Percentiles rank a stretch among this genome's conserved stretches.
These are phyloP conservation scores for Lactuca sativa DNA, from an alignment of 129 eudicot genomes.

Conservation along the genomic window DNA sequence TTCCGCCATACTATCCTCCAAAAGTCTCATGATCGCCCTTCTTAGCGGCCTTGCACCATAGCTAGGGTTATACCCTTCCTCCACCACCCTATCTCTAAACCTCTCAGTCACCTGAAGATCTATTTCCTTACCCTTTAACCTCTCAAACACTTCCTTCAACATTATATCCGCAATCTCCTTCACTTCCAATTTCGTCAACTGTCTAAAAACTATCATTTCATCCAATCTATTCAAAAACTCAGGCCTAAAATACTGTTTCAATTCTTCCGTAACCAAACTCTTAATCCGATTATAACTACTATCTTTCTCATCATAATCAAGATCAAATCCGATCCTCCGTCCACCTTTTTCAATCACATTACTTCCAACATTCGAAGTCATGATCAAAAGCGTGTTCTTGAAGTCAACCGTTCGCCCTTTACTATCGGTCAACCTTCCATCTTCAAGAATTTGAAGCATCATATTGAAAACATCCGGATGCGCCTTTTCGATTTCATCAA, in stretches of 20 bases:
- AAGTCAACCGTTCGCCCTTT: slow-evolving; percentile 54
- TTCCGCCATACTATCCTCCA: slow-evolving; percentile 54
- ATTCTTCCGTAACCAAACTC: slow-evolving; percentile 31
- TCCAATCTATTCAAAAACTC: slow-evolving; percentile 50
- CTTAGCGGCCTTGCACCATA: slow-evolving; percentile 59
- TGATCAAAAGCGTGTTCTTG: slow-evolving; percentile 43
- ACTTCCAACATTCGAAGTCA: slow-evolving; percentile 53
- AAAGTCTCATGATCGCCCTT: slow-evolving; percentile 42
- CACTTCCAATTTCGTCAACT: slow-evolving; percentile 31
- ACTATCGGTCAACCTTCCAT: slow-evolving; percentile 51
- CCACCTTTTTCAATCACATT: slow-evolving; percentile 35
- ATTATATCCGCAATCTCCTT: slow-evolving; percentile 40
- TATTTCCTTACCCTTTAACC: slow-evolving; percentile 42
- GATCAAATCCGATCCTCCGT: slow-evolving; percentile 75
- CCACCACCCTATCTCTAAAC: slow-evolving; percentile 39
- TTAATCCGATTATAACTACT: slow-evolving; percentile 57
- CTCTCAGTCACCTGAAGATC: slow-evolving; percentile 33
- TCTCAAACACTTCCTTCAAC: slow-evolving; percentile 40
- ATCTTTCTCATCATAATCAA: slow-evolving; percentile 77
- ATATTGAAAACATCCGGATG: slow-evolving; percentile 47
- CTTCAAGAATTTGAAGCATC: slow-evolving; percentile 60
- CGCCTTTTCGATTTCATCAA: slow-evolving; percentile 62
- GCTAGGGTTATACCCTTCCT: slow-evolving; percentile 46
- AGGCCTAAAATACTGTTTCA: slow-evolving; percentile 38
- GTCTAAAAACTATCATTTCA: slow-evolving; percentile 42